Evolutionary conservation across 1,284 basidiomycete genomes (phyloP), one percentile per base, ranked within the genome.

Genomic region (Leccinum cinnamomeum): DNA sequence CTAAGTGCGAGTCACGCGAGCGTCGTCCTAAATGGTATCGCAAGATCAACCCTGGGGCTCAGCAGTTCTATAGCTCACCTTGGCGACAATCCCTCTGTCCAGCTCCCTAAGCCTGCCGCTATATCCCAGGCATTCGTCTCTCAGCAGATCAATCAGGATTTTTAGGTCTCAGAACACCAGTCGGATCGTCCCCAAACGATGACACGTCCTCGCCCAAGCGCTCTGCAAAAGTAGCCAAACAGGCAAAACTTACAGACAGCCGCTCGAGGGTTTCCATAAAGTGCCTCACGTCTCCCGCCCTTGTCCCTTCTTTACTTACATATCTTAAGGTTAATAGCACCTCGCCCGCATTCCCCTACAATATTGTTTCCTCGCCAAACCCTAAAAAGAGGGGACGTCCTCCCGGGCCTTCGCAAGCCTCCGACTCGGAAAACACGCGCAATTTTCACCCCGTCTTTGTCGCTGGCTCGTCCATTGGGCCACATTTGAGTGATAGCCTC

Each of bases 61-160:
- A 72, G 60, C 64, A 65, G 20, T 69, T 73, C 16, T 70, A 63
- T 16, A 25, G 30, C n/a, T 5, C 69, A 5, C 39, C 61, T 5
- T 73, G 70, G 71, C 72, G 69, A 56, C 70, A 73, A 60, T 58
- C 69, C 1, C 72, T 60, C 60, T 20, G 50, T 65, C 20, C 37
- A 39, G 37, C 37, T 39, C 37, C 37, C 37, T 39, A 70, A 69
- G 53, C 35, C 69, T n/a, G 1, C 57, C 23, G 57, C 70, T 0
- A 41, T 57, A 18, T 35, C 70, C 12, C 72, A 72, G 55, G 61
- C 65, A 2, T 73, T 71, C 58, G 66, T 85, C 37, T 77, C 81
- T 16, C 81, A 78, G 57, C 82, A 85, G 66, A 70, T 85, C 30
- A 70, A 84, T 60, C 82, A 84, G 58, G 85, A 87, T 63, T 81